Base-by-base conservation (phyloP, 1,284 basidiomycete genomes). In the Cryptococcus hybrid region DNA sequence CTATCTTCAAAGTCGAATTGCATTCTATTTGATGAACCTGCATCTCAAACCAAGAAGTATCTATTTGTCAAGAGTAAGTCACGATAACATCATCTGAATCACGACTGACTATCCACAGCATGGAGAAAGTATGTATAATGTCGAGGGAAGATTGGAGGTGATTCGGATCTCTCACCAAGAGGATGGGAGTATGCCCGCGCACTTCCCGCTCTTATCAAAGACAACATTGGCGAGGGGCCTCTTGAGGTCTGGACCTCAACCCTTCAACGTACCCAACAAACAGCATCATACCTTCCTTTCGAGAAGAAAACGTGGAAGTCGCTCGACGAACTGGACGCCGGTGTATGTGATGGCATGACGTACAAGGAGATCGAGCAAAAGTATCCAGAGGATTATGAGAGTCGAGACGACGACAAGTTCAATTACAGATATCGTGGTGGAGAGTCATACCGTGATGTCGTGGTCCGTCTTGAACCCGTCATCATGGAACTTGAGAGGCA, bases 401-500 rank as follows among this genome's bases (percentile, higher is more conserved):
- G 92, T 71, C 86, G 96, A 34, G 96, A 99, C 71, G 93, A 99
- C 55, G 96, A 99, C 81, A 99, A 99, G 79, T 99, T 97, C 80
- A 99, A 99, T 80, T 99, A 99, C 76, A 86, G 96, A 30, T 98
- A 98, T 78, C 83, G 91, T 77, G 87, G 86, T 15, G 95, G 96
- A 54, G 96, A 97, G 76, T 94, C 92, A 4, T 97, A 97, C 75
- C 85, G 93, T 30, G 93, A 97, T 73, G 91, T 94, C 7, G 92
- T 98, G n/a, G 86, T 93, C 5, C 86, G 95, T 36, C 82, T 99
- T 34, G 96, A 99, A 75, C 96, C 96, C 11, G 90, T 98, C 54
- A 98, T 99, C 68, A 98, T 99, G 91, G 96, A 99, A 78, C 84
- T 99, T 15, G 96, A 99, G 77, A 82, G 96, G 54, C 94, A 97